Evolutionary conservation across 192 early-diverging fungal genomes (phyloP).

Genomic region (Coemansia javaensis): DNA sequence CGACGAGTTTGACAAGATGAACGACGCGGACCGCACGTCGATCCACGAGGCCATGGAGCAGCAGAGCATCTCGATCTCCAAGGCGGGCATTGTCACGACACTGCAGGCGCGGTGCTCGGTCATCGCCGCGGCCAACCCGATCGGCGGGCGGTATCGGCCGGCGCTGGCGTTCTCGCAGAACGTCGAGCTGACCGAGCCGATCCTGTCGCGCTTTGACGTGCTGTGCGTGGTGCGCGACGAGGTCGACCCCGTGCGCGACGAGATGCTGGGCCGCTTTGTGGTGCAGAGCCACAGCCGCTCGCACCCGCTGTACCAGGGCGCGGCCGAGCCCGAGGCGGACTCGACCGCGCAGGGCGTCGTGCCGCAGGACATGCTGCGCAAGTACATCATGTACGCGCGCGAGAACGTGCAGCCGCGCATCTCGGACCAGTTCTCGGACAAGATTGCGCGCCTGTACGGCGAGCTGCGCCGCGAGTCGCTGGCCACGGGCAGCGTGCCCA

Average conservation of each 20-base stretch:
- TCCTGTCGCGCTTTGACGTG: conserved; percentile 96
- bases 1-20: conserved; percentile 92
- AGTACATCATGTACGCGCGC: conserved; percentile 85
- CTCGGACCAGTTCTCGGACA: conserved; percentile 80
- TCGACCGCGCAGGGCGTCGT: conserved; percentile 55
- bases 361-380: conserved; percentile 74
- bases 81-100: conserved; percentile 82
- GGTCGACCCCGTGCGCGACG: conserved; percentile 86
- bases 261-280: conserved; percentile 88
- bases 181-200: conserved; percentile 97
- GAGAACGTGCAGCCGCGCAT: conserved; percentile 75
- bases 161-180: conserved; percentile 92
- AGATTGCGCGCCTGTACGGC: conserved; percentile 83
- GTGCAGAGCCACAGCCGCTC: conserved; percentile 87
- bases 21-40: conserved; percentile 81
- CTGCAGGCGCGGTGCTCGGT: conserved; percentile 82
- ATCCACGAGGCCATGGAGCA: conserved; percentile 97
- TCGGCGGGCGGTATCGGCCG: conserved; percentile 82
- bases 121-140: conserved; percentile 78
- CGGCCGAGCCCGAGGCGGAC: conserved; percentile 35
- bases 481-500: conserved; percentile 73
- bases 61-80: conserved; percentile 82
- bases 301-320: conserved; percentile 63
- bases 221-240: conserved; percentile 94
- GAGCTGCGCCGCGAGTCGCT: conserved; percentile 87